Base-by-base conservation (phyloP, 441 rosid species). In the Pelargonium myrrhifolium region DNA sequence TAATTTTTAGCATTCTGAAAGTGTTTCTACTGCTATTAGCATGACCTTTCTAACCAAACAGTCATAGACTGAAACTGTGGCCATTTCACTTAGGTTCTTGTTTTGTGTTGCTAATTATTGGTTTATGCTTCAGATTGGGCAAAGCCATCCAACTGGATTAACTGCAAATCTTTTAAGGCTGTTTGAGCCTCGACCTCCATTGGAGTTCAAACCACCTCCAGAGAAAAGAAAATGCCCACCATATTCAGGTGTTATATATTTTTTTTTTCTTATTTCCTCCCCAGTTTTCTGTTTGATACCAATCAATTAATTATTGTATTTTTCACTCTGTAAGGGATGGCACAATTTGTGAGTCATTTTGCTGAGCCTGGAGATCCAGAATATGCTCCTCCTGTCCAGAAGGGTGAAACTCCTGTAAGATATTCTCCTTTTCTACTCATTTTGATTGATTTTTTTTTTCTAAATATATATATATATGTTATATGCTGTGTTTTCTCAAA, bases 171-270 rank as follows among this genome's bases (percentile, higher is more conserved):
- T 91, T 21, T 73, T 94, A 89, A 91, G 88, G 80, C 92, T 94
- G 11, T 91, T 94, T 76, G 99, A 92, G 85, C 89, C 98, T 69
- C 87, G 97, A 45, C 86, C 87, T 62, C 98, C 99, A 0, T 79
- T 94, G 71, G 98, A 92, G 63, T 94, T 68, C 80, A 85, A 79
- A 73, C 94, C 94, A 0, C 97, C 92, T 14, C 97, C 91, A 0
- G 97, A 94, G 92, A 92, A 89, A 82, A 81, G 97, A 76, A 94
- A 89, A 88, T 88, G 90, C 77, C 96, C 89, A 0, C 75, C 89
- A 0, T 89, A 88, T 53, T 68, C 84, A 64, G 99, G 99, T 88
- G 1, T 68, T 59, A 4, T 45, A 9, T 45, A 3, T 3, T 7
- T 28, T n/a, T n/a, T n/a, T 72, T 3, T 45, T 12, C 31, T 28